Base-by-base conservation (phyloP, 2,329 filamentous ascomycete genomes). In the Scedosporium minutisporum region DNA sequence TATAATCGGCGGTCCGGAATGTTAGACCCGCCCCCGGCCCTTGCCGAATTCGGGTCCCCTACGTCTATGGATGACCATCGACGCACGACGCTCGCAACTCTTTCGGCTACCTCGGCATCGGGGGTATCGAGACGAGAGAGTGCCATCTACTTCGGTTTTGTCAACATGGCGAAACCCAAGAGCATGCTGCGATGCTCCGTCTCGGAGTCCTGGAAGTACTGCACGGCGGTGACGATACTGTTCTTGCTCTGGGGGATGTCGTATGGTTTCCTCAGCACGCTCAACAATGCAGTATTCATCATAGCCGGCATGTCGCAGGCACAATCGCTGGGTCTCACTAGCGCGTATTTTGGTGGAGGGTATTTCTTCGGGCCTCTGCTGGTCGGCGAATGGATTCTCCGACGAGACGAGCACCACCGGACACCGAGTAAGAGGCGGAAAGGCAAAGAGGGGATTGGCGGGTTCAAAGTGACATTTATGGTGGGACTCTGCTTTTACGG, bases 201-300 rank as follows among this genome's bases (percentile, higher is more conserved):
- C 1, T 71, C 75, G 10, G 88, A 92, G 65, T 89, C 87, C 0
- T 76, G 89, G 66, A 88, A 86, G 66, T 90, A 91, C 66, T 87
- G 89, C 69, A 80, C 83, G 16, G 79, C 91, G 65, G 91, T 96
- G 23, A 90, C 89, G 1, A 82, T 93, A 6, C 78, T 96, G 0
- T 96, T 96, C 75, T 86, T 96, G 66, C 77, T 96, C 2, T 96
- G 91, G 92, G 93, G 93, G 0, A 88, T 96, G 63, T 92, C 91
- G 0, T 96, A 96, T 68, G 93, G 93, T 0, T 81, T 96, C 1
- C 78, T 96, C 5, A 91, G 95, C 69, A 88, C 87, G 0, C 81
- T 97, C 29, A 96, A 96, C 71, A 82, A 81, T 21, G 85, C 85
- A 25, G 87, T 91, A 61, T 84, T 87, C 42, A 70, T 74, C 12